Evolutionary conservation across 257 asterid genomes (phyloP).

Genomic region (Petrea volubilis): DNA sequence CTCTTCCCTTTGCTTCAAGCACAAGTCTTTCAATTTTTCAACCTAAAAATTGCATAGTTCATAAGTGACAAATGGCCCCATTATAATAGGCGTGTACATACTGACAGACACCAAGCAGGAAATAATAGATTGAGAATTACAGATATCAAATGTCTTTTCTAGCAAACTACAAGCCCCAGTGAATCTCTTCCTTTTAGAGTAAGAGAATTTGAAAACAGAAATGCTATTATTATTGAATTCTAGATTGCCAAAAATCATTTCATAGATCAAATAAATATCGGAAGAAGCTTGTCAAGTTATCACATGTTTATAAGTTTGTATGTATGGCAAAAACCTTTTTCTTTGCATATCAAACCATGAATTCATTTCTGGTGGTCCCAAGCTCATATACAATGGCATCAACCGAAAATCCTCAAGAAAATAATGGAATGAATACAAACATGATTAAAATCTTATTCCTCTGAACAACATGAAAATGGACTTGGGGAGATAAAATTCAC

Average conservation of each 20-base stretch:
- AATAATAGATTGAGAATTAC: neutral
- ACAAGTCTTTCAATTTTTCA: slow-evolving; percentile 90
- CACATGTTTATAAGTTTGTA: neutral
- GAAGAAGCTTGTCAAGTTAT: neutral
- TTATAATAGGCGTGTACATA: neutral
- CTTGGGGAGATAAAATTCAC: neutral
- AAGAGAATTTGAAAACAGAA: no score
- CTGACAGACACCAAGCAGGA: neutral
- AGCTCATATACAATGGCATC: neutral
- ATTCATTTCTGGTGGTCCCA: neutral
- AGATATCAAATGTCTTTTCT: neutral
- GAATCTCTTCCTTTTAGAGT: no score
- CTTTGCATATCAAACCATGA: neutral
- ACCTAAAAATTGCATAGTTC: slow-evolving; percentile 49
- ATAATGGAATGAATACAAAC: neutral
- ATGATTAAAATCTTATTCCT: neutral
- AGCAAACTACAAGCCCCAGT: neutral
- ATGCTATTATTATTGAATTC: no score
- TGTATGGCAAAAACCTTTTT: neutral
- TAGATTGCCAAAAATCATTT: no score
- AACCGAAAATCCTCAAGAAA: neutral
- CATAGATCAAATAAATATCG: neutral
- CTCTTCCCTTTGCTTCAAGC: slow-evolving; percentile 97
- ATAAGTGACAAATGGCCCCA: neutral
- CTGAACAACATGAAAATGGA: neutral